Conservation (phyloP, 306 rosid species). For the Astragalus membranaceus region DNA sequence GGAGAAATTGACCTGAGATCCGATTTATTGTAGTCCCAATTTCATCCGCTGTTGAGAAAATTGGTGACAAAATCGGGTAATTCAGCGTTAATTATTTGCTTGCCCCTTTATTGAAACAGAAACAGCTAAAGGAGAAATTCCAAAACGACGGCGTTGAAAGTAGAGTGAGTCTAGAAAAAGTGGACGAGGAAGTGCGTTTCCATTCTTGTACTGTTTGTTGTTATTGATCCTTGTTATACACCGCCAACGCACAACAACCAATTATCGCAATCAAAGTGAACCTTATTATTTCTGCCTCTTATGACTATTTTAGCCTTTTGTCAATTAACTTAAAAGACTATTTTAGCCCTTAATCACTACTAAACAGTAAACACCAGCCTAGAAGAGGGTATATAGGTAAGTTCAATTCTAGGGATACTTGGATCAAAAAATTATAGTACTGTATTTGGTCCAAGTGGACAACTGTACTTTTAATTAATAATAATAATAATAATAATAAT, state of each 20-base stretch:
- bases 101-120: neutral
- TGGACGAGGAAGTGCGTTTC: neutral
- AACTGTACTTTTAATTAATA: too few relatives aligned
- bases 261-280: neutral
- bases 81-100: neutral
- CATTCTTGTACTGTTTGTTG: neutral
- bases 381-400: neutral
- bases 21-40: neutral
- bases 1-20: conserved; percentile 32
- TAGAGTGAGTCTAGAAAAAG: conserved; percentile 12
- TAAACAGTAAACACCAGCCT: neutral
- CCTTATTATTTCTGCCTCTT: neutral
- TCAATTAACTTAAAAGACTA: too few relatives aligned
- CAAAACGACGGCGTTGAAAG: conserved; percentile 31
- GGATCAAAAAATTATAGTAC: too few relatives aligned
- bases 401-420: neutral
- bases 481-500: too few relatives aligned
- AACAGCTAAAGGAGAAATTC: neutral
- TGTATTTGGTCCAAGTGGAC: too few relatives aligned
- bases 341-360: neutral
- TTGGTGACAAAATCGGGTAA: neutral
- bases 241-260: neutral
- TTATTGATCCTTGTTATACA: conserved; percentile 5
- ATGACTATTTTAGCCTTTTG: conserved; percentile 1
- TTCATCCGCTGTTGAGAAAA: neutral